Conservation (phyloP, 2,329 filamentous ascomycete species). For the Fusarium sp. region DNA sequence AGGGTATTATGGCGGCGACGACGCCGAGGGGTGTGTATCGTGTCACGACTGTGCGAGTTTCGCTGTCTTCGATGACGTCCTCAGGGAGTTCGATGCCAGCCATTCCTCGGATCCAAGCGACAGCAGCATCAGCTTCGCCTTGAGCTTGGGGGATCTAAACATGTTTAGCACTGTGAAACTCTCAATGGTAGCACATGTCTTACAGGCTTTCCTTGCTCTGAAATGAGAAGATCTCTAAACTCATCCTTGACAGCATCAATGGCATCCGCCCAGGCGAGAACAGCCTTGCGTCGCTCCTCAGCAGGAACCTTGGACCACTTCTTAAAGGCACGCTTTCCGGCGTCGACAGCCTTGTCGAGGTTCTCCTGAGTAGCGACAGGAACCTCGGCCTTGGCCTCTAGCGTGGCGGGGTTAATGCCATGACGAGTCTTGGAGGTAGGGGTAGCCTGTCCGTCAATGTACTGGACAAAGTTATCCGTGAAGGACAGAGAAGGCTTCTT, state of each 20-base stretch:
- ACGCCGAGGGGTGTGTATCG: slow-evolving; percentile 56
- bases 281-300: slow-evolving; percentile 33
- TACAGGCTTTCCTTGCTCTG: slow-evolving; percentile 47
- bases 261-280: slow-evolving; percentile 41
- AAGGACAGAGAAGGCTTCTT: slow-evolving; percentile 15
- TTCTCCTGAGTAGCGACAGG: slow-evolving; percentile 39
- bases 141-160: slow-evolving; percentile 29
- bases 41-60: slow-evolving; percentile 42
- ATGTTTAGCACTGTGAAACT: not conserved
- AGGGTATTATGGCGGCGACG: slow-evolving; percentile 61
- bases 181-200: not conserved
- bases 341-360: slow-evolving; percentile 39
- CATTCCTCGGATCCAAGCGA: slow-evolving; percentile 45
- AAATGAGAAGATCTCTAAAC: slow-evolving; percentile 37
- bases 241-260: slow-evolving; percentile 31
- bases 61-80: slow-evolving; percentile 53
- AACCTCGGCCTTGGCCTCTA: slow-evolving; percentile 44
- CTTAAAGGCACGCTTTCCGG: slow-evolving; percentile 40
- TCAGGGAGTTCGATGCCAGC: slow-evolving; percentile 44
- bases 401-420: slow-evolving; percentile 45
- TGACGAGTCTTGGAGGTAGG: slow-evolving; percentile 29
- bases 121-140: slow-evolving; percentile 36
- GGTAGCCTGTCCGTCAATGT: slow-evolving; percentile 36
- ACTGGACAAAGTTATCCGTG: slow-evolving; percentile 34
- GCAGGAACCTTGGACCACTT: slow-evolving; percentile 41